Conservation (phyloP, 2,329 filamentous ascomycete species). For the Pseudocercospora cruenta region DNA sequence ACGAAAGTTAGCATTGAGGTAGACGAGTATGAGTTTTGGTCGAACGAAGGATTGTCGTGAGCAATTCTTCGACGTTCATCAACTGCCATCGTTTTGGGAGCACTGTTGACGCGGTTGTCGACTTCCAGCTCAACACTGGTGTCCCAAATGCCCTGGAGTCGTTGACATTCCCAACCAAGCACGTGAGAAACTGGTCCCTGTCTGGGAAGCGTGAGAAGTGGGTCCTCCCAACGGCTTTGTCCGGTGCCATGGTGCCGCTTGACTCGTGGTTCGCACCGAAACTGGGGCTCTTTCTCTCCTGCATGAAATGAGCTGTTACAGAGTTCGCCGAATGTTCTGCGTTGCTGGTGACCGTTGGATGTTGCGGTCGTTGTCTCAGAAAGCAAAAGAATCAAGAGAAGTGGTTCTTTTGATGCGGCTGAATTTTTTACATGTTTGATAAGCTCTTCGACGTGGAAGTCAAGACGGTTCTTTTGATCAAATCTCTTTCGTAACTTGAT, state of each 20-base stretch:
- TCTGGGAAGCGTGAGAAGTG: background rate
- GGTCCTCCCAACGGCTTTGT: background rate
- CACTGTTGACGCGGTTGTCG: too few species aligned
- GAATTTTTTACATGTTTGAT: too few species aligned
- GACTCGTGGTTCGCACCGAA: background rate
- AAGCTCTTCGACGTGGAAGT: background rate
- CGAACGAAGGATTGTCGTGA: background rate
- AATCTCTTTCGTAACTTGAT: too few species aligned
- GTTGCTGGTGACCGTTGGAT: background rate
- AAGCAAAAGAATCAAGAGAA: background rate
- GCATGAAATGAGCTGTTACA: constrained; percentile 8
- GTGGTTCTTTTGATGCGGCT: background rate
- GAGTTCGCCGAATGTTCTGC: background rate
- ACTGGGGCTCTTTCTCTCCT: background rate
- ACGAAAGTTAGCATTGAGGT: background rate
- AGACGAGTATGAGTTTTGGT: background rate
- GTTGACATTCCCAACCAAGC: background rate
- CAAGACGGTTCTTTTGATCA: background rate
- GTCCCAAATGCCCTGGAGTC: background rate
- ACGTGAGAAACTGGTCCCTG: background rate
- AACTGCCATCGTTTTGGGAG: too few species aligned
- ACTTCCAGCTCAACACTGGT: too few species aligned
- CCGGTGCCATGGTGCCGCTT: background rate
- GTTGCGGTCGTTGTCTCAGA: background rate
- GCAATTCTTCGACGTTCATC: background rate